Conservation (phyloP, 805 yeast species). For the Pichia manshurica region DNA sequence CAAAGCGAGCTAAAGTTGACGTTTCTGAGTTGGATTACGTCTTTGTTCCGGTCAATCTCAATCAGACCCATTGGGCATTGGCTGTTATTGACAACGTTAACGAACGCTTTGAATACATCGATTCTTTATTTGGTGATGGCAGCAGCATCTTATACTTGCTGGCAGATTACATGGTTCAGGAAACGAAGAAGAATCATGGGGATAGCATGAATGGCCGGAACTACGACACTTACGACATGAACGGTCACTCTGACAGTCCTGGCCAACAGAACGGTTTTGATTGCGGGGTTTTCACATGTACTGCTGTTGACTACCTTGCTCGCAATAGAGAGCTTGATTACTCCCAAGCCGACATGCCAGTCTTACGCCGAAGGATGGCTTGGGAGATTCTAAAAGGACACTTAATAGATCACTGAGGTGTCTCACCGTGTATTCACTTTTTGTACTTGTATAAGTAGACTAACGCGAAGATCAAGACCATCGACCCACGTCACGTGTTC, state of each 20-base stretch:
- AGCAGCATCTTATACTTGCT: slow-evolving; percentile 41
- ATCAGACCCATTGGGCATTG: slow-evolving; percentile 87
- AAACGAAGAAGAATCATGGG: slow-evolving; percentile 49
- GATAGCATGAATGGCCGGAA: slow-evolving; percentile 32
- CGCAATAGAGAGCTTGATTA: slow-evolving; percentile 46
- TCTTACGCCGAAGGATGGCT: slow-evolving; percentile 64
- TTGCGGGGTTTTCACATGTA: slow-evolving; percentile 91
- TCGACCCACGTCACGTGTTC: too few species aligned
- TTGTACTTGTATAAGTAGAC: too few species aligned
- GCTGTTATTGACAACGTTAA: slow-evolving; percentile 65
- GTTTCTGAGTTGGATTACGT: slow-evolving; percentile 60
- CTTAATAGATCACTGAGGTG: slow-evolving; percentile 2
- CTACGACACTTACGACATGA: slow-evolving; percentile 23
- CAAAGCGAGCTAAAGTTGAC: slow-evolving; percentile 65
- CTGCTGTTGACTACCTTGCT: slow-evolving; percentile 61
- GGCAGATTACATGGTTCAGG: slow-evolving; percentile 58
- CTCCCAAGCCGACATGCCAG: slow-evolving; percentile 62
- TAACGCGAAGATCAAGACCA: too few species aligned
- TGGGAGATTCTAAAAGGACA: slow-evolving; percentile 41
- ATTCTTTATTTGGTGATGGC: slow-evolving; percentile 60
- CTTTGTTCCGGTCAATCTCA: slow-evolving; percentile 79
- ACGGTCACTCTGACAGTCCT: slow-evolving; percentile 44
- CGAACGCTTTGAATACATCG: slow-evolving; percentile 62
- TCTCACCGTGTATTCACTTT: too few species aligned
- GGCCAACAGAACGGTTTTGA: slow-evolving; percentile 87